Conservation (phyloP, 352 stramenopile genomes). For the Phytophthora palmivora region DNA sequence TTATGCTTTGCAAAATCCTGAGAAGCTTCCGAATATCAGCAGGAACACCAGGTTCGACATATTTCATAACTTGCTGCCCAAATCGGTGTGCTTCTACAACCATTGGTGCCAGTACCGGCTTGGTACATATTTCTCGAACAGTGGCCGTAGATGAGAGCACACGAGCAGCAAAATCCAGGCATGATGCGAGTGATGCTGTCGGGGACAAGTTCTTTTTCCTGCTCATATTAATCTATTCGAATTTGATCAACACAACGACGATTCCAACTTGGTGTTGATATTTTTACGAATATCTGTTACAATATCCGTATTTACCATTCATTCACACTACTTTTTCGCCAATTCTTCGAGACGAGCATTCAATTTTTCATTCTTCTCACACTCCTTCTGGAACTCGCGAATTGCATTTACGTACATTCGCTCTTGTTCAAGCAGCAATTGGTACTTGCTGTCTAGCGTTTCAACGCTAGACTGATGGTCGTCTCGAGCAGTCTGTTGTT, state of each 20-base stretch:
- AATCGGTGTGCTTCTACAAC: constrained; percentile 65
- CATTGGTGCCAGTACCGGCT: constrained; percentile 52
- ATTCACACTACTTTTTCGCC: constrained; percentile 7
- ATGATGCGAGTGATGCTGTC: constrained; percentile 48
- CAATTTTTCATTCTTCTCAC: constrained; percentile 86
- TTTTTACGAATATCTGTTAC: constrained; percentile 30
- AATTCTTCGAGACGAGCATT: constrained; percentile 20
- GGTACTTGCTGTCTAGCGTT: constrained; percentile 78
- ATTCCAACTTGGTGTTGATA: constrained; percentile 22
- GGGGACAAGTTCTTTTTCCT: constrained; percentile 38
- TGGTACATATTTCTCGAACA: constrained; percentile 49
- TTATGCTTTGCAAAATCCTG: constrained; percentile 8
- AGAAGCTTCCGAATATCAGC: constrained; percentile 41
- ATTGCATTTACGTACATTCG: constrained; percentile 87
- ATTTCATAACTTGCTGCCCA: constrained; percentile 45
- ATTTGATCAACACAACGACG: neutral
- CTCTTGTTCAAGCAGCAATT: constrained; percentile 79
- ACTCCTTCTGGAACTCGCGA: constrained; percentile 90
- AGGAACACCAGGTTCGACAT: neutral
- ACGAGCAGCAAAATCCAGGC: constrained; percentile 51
- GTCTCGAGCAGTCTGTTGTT: constrained; percentile 59
- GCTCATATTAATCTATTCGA: constrained; percentile 20
- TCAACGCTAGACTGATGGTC: constrained; percentile 58
- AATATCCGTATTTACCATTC: too few species aligned
- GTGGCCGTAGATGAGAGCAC: constrained; percentile 34